phyloP scores from a whole-genome alignment of 495 filamentous ascomycete species.

The Aspergillus coremiiformis region DNA sequence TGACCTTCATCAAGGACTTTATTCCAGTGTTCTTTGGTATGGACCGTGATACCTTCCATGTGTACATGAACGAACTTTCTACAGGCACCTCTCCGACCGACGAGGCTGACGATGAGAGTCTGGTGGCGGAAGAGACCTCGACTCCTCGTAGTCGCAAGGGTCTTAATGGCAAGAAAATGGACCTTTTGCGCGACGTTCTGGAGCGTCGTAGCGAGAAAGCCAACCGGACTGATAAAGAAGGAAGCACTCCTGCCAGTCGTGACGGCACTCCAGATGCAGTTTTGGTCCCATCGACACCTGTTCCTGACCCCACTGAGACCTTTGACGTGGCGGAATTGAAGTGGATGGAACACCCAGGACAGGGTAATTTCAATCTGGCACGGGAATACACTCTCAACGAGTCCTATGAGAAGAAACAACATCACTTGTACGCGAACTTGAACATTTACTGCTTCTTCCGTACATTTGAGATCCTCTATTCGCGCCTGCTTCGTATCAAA shows the following conservation, averaged over 20 bases:
- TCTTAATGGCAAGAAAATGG: conserved; percentile 61
- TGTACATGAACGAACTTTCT: conserved; percentile 66
- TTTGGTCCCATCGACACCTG: conserved; percentile 45
- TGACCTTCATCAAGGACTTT: conserved; percentile 81
- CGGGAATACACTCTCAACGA: conserved; percentile 69
- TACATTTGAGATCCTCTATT: conserved; percentile 80
- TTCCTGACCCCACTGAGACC: conserved; percentile 41
- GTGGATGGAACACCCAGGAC: conserved; percentile 54
- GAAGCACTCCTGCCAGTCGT: conserved; percentile 68
- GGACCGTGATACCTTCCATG: conserved; percentile 64
- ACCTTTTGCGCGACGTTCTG: conserved; percentile 79
- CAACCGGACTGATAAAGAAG: conserved; percentile 61
- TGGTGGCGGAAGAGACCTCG: conserved; percentile 42
- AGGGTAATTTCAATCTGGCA: conserved; percentile 45
- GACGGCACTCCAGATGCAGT: conserved; percentile 78
- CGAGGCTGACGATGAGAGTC: conserved; percentile 61
- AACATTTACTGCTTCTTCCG: conserved; percentile 90
- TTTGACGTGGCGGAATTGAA: conserved; percentile 41
- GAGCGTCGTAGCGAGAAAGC: conserved; percentile 63
- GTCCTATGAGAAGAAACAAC: conserved; percentile 67
- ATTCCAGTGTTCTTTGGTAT: conserved; percentile 85
- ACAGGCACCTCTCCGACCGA: conserved; percentile 54
- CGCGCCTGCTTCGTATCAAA: conserved; percentile 76
- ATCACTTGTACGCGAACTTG: conserved; percentile 83
- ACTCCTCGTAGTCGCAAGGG: conserved; percentile 51